Conservation (phyloP, 352 stramenopile genomes). For the Phytophthora hibernalis region DNA sequence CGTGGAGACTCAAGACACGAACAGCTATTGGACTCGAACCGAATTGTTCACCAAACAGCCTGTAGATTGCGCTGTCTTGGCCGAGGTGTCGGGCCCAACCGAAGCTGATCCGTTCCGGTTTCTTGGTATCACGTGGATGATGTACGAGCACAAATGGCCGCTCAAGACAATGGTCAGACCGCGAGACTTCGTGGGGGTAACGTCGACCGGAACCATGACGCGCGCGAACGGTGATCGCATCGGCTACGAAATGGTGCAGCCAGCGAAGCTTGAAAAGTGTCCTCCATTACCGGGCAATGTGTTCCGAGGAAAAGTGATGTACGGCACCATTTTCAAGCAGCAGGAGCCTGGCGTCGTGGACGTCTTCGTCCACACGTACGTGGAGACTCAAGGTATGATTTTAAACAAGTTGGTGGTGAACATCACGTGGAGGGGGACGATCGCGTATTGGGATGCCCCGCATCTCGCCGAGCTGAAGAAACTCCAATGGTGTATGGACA, state of each 20-base stretch:
- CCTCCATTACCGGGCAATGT: constrained; percentile 29
- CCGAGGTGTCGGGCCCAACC: constrained; percentile 27
- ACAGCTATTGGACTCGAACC: constrained; percentile 14
- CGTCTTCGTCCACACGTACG: constrained; percentile 26
- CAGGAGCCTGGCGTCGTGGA: constrained; percentile 28
- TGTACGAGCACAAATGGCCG: constrained; percentile 26
- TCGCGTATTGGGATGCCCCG: constrained; percentile 14
- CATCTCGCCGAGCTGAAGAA: constrained; percentile 37
- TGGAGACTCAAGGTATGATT: constrained; percentile 21
- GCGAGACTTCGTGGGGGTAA: constrained; percentile 41
- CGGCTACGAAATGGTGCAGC: constrained; percentile 54
- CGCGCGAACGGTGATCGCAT: constrained; percentile 40
- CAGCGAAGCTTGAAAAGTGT: constrained; percentile 34
- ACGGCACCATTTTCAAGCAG: constrained; percentile 31
- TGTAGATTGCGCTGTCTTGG: constrained; percentile 29
- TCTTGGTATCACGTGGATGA: constrained; percentile 39
- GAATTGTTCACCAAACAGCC: constrained; percentile 23
- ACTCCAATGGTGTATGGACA: constrained; percentile 32
- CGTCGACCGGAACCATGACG: constrained; percentile 37
- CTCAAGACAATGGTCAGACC: constrained; percentile 34
- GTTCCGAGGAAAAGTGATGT: constrained; percentile 23
- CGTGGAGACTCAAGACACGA: constrained; percentile 18
- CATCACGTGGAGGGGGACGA: constrained; percentile 11
- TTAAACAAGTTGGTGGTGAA: constrained; percentile 21
- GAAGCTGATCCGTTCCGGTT: constrained; percentile 42